Evolutionary conservation across 129 eudicot species (phyloP).

Genomic region (Dittrichia graveolens): DNA sequence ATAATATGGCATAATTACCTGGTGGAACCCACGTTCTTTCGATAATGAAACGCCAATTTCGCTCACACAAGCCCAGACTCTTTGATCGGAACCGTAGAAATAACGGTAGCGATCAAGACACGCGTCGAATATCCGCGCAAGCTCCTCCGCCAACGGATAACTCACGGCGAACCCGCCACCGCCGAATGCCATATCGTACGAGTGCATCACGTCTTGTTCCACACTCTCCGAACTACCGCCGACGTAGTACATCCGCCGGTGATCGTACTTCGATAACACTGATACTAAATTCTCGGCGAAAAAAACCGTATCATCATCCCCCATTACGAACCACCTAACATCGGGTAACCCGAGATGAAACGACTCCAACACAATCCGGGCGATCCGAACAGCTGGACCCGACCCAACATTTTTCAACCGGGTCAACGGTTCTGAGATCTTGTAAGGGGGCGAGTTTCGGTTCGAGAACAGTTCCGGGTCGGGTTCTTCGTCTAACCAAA

Average conservation of each 20-base stretch:
- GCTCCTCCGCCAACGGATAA: conserved; percentile 64
- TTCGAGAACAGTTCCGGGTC: conserved; percentile 35
- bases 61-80: conserved; percentile 81
- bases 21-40: conserved; percentile 81
- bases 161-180: conserved; percentile 96
- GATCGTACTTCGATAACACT: conserved; percentile 68
- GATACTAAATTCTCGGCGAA: conserved; percentile 64
- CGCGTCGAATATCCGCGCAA: conserved; percentile 58
- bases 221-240: conserved; percentile 91
- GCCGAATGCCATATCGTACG: conserved; percentile 88
- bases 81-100: conserved; percentile 90
- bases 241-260: conserved; percentile 64
- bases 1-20: conserved; percentile 44
- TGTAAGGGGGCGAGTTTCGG: conserved; percentile 37
- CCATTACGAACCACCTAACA: conserved; percentile 96
- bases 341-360: conserved; percentile 56
- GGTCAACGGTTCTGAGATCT: conserved; percentile 49
- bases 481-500: conserved; percentile 68
- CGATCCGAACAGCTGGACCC: conserved; percentile 65
- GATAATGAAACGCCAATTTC: conserved; percentile 80
- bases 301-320: conserved; percentile 93
- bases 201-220: conserved; percentile 83
- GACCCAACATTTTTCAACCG: conserved; percentile 40
- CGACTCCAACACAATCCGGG: conserved; percentile 64
- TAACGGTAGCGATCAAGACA: conserved; percentile 69